Conservation (phyloP, 805 yeast genomes). For the Starmerella riodocensis region DNA sequence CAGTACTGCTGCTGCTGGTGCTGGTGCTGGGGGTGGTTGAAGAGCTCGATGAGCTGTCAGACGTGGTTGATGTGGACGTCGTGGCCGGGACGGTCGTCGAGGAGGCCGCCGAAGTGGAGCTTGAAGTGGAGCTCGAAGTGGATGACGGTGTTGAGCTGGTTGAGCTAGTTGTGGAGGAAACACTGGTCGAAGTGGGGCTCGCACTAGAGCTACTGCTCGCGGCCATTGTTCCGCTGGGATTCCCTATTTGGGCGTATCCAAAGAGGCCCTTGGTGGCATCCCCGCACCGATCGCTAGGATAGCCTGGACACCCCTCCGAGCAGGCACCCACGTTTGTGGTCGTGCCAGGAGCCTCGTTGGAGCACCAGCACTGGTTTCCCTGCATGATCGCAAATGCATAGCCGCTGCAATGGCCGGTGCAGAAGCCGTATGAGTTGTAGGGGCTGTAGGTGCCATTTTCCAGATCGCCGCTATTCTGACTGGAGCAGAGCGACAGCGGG, state of each 20-base stretch:
- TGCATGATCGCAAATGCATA: conserved; percentile 43
- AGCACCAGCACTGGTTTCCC: conserved; percentile 48
- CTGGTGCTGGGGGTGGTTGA: not conserved
- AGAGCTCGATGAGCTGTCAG: not conserved
- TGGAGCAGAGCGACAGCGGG: conserved; percentile 28
- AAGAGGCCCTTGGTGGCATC: conserved; percentile 33
- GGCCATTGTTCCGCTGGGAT: conserved; percentile 26
- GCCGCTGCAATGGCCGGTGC: conserved; percentile 37
- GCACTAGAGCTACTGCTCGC: conserved; percentile 14
- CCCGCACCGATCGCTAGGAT: conserved; percentile 34
- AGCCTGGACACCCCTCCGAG: conserved; percentile 34
- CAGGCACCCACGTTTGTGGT: conserved; percentile 30
- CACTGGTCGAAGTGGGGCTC: conserved; percentile 11
- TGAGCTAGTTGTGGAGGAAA: conserved; percentile 16
- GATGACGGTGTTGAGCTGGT: conserved; percentile 7
- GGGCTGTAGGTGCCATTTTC: conserved; percentile 11
- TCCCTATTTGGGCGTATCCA: conserved; percentile 39
- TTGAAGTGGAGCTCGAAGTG: conserved; percentile 4
- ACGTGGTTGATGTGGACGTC: not conserved
- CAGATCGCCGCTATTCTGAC: conserved; percentile 31
- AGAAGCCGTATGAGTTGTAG: conserved; percentile 39
- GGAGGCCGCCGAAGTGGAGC: conserved; percentile 1
- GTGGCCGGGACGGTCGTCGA: not conserved
- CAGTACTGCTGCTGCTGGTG: not conserved
- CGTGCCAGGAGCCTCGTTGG: conserved; percentile 37